These are phyloP conservation scores for Nectriaceae sp. DNA, from an alignment of 2,329 filamentous ascomycete genomes.

Conservation along the genomic window DNA sequence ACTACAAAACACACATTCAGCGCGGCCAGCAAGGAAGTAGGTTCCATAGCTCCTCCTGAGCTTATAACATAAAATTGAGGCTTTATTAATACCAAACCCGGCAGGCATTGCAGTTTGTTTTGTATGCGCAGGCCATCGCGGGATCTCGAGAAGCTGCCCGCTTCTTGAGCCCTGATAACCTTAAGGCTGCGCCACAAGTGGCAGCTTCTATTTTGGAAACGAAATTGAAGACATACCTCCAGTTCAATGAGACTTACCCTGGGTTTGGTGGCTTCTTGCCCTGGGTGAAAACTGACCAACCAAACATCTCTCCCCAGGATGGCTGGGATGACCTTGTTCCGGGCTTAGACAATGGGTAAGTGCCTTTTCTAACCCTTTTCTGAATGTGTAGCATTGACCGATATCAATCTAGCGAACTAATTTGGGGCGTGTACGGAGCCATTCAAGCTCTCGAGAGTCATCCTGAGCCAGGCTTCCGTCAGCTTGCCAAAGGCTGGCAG, in stretches of 20 bases:
- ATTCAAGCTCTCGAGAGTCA: conserved; percentile 39
- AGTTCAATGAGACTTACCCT: conserved; percentile 43
- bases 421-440: conserved; percentile 45
- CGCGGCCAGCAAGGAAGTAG: conserved; percentile 39
- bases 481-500: conserved; percentile 39
- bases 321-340: conserved; percentile 43
- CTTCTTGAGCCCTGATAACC: conserved; percentile 38
- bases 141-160: conserved; percentile 40
- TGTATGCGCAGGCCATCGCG: conserved; percentile 42
- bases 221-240: conserved; percentile 41
- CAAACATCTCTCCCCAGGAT: conserved; percentile 34
- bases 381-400: neutral
- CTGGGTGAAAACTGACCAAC: conserved; percentile 36
- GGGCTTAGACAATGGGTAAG: conserved; percentile 42
- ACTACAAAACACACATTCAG: conserved; percentile 41
- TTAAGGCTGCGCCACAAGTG: conserved; percentile 32
- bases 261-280: conserved; percentile 44
- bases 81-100: neutral
- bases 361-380: fast-evolving
- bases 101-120: conserved; percentile 44
- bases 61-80: neutral
- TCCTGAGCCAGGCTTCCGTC: conserved; percentile 16
- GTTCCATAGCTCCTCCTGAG: neutral
- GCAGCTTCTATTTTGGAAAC: conserved; percentile 38
- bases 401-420: conserved; percentile 33